phyloP scores from a whole-genome alignment of 176 grass and related monocot genomes.

The Oryza nivara region DNA sequence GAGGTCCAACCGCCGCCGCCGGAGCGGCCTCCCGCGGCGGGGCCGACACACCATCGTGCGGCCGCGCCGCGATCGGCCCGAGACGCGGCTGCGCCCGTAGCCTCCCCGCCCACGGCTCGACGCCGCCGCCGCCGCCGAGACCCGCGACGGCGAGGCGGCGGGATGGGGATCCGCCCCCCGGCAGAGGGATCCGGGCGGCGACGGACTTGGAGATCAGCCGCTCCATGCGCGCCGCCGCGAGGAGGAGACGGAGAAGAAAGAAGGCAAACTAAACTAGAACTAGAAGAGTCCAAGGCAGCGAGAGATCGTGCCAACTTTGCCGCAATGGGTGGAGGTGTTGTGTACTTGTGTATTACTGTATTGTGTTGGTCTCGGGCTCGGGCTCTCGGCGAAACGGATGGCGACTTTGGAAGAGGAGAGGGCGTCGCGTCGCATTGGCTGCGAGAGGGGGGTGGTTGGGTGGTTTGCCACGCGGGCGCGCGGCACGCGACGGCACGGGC shows the following conservation, averaged over 20 bases:
- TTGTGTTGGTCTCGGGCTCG: neutral
- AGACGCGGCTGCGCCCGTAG: conserved; percentile 6
- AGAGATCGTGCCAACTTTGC: conserved; percentile 26
- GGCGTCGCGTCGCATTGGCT: neutral
- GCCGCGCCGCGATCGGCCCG: conserved; percentile 14
- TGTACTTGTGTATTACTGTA: too few species aligned
- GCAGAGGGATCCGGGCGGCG: conserved; percentile 38
- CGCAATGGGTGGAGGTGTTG: neutral
- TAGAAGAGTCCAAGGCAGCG: neutral
- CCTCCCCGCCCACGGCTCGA: conserved; percentile 25
- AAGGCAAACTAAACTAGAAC: neutral
- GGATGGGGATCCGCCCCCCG: neutral
- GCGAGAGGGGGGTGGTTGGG: neutral
- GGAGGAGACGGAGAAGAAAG: neutral
- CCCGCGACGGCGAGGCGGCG: conserved; percentile 14
- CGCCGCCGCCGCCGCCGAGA: neutral
- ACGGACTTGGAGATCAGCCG: conserved; percentile 58
- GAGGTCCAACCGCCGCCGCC: neutral
- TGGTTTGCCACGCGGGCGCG: neutral
- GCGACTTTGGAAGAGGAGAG: conserved; percentile 5
- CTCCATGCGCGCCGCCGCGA: conserved; percentile 45
- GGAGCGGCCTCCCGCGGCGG: neutral
- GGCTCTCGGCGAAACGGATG: neutral
- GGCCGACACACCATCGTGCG: neutral
- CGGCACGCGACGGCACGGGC: neutral